Base-by-base conservation (phyloP, 176 grass and related monocot species). In the Aegilops sharonensis region DNA sequence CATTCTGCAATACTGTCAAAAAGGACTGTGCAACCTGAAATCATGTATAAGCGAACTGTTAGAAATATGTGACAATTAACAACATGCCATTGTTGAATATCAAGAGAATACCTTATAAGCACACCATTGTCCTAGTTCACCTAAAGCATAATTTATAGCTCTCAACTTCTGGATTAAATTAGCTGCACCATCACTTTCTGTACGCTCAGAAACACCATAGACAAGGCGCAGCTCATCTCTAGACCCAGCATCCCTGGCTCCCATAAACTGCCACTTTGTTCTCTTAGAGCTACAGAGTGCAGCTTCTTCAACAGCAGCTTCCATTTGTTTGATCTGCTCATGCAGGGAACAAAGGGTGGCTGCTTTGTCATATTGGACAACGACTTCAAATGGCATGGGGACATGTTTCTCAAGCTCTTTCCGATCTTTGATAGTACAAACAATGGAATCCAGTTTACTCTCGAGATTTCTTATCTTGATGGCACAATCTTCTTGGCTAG, bases 241-340 rank as follows among this genome's bases (percentile, higher is more conserved):
- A 76, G 91, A 95, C 40, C 96, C 96, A 62, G 97, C 97, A 91
- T 99, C 97, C 78, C 97, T 92, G 36, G 97, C 97, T 75, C 97
- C 97, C 97, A 99, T 99, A 78, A 99, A 99, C 72, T 99, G 97
- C 97, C 97, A 99, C 75, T 99, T 99, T 78, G 84, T 99, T 89
- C 94, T 94, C 59, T 94, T 91, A 76, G 93, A 94, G 81, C 97
- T 96, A 72, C 90, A 93, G 68, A 89, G 88, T 89, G 94, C 92
- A 50, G 93, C 90, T 89, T 93, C 88, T 84, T 96, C 97, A 82
- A 99, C 92, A 64, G 86, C 87, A 39, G 30, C 77, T 81, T 99
- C 97, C 97, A 96, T 99, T 79, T 95, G 89, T 88, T 94, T 91
- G 66, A 99, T 96, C 85, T 96, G 84, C 37, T 99, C 97, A 77